Base-by-base conservation (phyloP, 2,329 filamentous ascomycete species). In the Claviceps cyperi region DNA sequence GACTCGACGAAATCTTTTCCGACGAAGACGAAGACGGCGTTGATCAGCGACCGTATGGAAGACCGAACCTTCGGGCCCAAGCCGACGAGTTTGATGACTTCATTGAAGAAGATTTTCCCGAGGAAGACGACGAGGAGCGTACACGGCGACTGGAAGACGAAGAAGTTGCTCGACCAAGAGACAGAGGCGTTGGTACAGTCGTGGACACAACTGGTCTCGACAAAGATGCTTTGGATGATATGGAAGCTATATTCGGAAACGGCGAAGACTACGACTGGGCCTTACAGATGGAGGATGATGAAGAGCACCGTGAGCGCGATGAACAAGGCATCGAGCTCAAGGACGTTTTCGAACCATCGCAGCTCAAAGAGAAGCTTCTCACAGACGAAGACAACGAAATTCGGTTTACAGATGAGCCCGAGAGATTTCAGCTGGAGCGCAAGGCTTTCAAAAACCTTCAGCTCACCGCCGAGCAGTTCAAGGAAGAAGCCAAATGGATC, bases 221-320 rank as follows among this genome's bases (percentile, higher is more conserved):
- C 62, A 90, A 95, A 64, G 87, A 90, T 59, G 86, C 90, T 4
- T 75, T 97, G 37, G 91, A 97, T 63, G 92, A 97, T 62, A 94
- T 97, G 84, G 84, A 92, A 58, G 84, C 84, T 51, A 95, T 95
- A 38, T 98, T 98, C 59, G 92, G 92, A 54, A 88, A 94, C 62
- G 91, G 92, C 50, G 88, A 87, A 56, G 92, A 98, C 62, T 98
- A 97, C 62, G 83, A 90, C 58, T 98, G 94, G 82, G 92, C 91
- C 8, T 71, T 98, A 46, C 85, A 91, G 48, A 75, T 91, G 60
- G 90, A 97, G 65, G 86, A 92, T 44, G 83, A 89, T 47, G 84
- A 90, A 56, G 86, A 94, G 56, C 82, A 86, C 46, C 81, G 84
- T 51, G 76, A 85, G 56, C 78, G 82, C 52, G 85, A 87, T 54